Conservation (phyloP, 2,329 filamentous ascomycete species). For the Hortaea sp. region DNA sequence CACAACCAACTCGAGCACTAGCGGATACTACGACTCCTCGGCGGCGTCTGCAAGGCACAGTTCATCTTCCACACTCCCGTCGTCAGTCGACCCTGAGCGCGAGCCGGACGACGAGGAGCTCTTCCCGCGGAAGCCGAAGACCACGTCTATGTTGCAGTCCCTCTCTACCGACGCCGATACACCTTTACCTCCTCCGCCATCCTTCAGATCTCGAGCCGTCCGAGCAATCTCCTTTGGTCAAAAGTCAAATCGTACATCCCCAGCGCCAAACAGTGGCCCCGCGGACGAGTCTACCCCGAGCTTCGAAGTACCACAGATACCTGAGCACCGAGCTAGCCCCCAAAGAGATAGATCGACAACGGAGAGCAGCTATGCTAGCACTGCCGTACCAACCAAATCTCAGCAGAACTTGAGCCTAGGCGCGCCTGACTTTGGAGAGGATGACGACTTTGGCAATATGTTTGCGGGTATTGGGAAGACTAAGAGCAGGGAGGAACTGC, state of each 20-base stretch:
- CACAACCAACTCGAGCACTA: conserved; percentile 38
- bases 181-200: conserved; percentile 23
- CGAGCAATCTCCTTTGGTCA: conserved; percentile 45
- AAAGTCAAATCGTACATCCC: conserved; percentile 16
- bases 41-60: conserved; percentile 41
- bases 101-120: conserved; percentile 26
- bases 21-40: conserved; percentile 31
- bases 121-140: conserved; percentile 26
- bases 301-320: background rate
- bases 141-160: conserved; percentile 28
- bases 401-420: conserved; percentile 21
- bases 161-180: conserved; percentile 28
- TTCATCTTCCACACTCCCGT: conserved; percentile 46
- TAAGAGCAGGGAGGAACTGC: conserved; percentile 11
- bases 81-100: conserved; percentile 39
- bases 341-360: conserved; percentile 33
- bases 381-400: conserved; percentile 22
- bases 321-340: conserved; percentile 8
- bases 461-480: conserved; percentile 20
- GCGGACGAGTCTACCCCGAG: background rate
- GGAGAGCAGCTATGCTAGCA: conserved; percentile 30
- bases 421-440: conserved; percentile 20
- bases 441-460: conserved; percentile 27
- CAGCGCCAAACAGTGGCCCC: conserved; percentile 3
- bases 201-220: conserved; percentile 32